Base-by-base conservation (phyloP, 2,329 filamentous ascomycete genomes). In the Byssoonygena ceratinophila region DNA sequence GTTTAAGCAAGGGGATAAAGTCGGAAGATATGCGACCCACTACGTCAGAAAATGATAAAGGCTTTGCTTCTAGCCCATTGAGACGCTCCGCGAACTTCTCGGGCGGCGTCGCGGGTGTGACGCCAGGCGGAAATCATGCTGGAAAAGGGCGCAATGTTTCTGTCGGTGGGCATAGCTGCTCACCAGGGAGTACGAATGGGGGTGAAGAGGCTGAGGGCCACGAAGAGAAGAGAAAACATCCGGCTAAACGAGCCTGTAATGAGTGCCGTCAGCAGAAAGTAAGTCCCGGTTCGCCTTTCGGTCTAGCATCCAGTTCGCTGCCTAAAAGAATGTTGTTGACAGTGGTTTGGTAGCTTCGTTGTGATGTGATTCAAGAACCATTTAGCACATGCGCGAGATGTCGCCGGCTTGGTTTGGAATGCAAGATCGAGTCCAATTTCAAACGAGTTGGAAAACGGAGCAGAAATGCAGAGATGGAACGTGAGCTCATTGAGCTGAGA, bases 221-320 rank as follows among this genome's bases (percentile, higher is more conserved):
- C 40, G 71, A 73, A 56, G 71, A 73, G 54, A 69, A 66, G 60
- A 70, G 65, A 54, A 65, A 70, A 54, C 68, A 69, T 53, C 73
- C 74, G 1, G 71, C 75, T 56, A 81, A 84, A 68, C 73, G 81
- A 61, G 81, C 81, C 18, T 84, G 81, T 65, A 84, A 84, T 64
- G 80, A 84, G 63, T 85, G 81, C 64, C 74, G 81, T 46, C 82
- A 85, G 66, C 81, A 85, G 62, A 84, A 84, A 73, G 81, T 84
- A 58, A 66, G 65, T 31, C 41, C 37, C n/a, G n/a, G 9, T 20
- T 5, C 12, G 20, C 11, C 45, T 37, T 12, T 16, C 6, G 11
- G 31, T 36, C 39, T 37, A 44, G 18, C 43, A 27, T 29, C 41
- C 32, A 29, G 8, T 18, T 31, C 6, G 9, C 16, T 31, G 39